These are phyloP conservation scores for Kodamaea ohmeri DNA, from an alignment of 1,139 yeast species.

Conservation along the genomic window DNA sequence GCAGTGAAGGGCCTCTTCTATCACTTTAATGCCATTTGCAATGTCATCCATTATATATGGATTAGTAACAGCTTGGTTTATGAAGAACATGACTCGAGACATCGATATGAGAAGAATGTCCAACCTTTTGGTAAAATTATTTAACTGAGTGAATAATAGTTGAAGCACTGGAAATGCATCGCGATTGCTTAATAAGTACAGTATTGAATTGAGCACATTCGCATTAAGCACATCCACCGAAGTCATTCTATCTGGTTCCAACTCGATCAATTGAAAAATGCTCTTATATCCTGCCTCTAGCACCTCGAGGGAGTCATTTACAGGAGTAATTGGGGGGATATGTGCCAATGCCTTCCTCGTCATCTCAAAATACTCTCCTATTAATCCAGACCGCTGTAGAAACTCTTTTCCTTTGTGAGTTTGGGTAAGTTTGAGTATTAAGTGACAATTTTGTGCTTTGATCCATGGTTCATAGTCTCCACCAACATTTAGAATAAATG, in stretches of 20 bases:
- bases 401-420: slow-evolving; percentile 11
- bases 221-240: slow-evolving; percentile 23
- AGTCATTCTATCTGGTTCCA: slow-evolving; percentile 11
- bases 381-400: slow-evolving; percentile 37
- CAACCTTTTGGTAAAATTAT: slow-evolving; percentile 11
- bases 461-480: slow-evolving; percentile 49
- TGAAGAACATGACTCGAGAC: slow-evolving; percentile 27
- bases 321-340: slow-evolving; percentile 46
- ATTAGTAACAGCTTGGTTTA: slow-evolving; percentile 32
- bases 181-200: slow-evolving; percentile 17
- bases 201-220: slow-evolving; percentile 23
- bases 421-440: slow-evolving; percentile 21
- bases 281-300: slow-evolving; percentile 27
- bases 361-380: slow-evolving; percentile 40
- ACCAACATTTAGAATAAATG: slow-evolving; percentile 48
- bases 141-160: slow-evolving; percentile 19
- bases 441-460: slow-evolving; percentile 43
- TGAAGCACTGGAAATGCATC: slow-evolving; percentile 7
- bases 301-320: slow-evolving; percentile 22
- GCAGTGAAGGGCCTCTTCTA: slow-evolving; percentile 14
- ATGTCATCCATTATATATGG: slow-evolving; percentile 24
- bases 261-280: slow-evolving; percentile 14
- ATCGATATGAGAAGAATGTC: slow-evolving; percentile 23
- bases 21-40: slow-evolving; percentile 16
- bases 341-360: slow-evolving; percentile 40